Base-by-base conservation (phyloP, 2,329 filamentous ascomycete genomes). In the Arthrobotrys entomopaga region DNA sequence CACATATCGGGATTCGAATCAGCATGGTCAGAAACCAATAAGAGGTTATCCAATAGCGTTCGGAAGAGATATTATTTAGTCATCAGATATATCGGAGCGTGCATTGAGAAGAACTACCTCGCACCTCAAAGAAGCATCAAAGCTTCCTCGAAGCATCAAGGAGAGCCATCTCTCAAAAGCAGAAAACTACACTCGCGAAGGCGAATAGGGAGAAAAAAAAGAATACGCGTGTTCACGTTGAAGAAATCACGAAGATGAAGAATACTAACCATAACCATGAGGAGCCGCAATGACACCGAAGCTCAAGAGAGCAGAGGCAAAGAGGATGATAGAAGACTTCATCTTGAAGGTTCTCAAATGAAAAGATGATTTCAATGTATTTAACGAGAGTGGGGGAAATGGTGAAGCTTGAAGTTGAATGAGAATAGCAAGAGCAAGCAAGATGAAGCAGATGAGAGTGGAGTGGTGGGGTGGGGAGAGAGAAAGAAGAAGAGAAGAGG, bases 361-460 rank as follows among this genome's bases (percentile, higher is more conserved):
- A 50, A 16, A 42, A 43, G n/a, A 59, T 19, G 34, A 34, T 61
- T 50, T 34, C 60, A 10, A 61, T 52, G n/a, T 24, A 22, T 50
- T 73, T 66, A 73, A 73, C 69, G 69, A 73, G 53, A 73, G 61
- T 73, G 11, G 57, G 20, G 42, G 59, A 64, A 24, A 57, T 46
- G 48, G 16, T 49, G 54, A 50, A 43, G 54, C 26, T 34, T 24
- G 60, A 24, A 24, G 24, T 13, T 56, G 54, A 48, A 20, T 52
- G 50, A 52, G 46, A 34, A 56, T 34, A 26, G 22, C 16, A 16
- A 7, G 42, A 20, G 26, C 22, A 22, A 13, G 16, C 34, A 54
- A 52, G 54, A 60, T 61, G 52, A 58, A 50, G 53, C 20, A 53
- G 46, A 43, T 24, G 38, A n/a, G 16, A 43, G 16, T n/a, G 20